Evolutionary conservation across 192 early-diverging fungal species (phyloP).

Genomic region (Kappamyces sp.): DNA sequence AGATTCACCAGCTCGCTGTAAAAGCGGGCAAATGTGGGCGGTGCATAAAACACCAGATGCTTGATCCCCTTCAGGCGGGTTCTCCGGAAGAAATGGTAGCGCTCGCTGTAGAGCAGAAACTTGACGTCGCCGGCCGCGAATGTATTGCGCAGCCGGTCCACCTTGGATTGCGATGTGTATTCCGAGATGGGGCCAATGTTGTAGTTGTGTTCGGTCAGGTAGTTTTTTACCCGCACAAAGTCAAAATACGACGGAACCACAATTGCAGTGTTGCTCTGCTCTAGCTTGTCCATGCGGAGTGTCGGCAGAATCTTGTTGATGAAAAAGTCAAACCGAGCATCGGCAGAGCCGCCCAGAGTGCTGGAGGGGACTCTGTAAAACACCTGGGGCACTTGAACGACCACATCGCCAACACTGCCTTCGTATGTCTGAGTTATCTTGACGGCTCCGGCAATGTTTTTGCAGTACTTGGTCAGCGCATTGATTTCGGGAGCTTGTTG

Average conservation of each 20-base stretch:
- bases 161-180: constrained; percentile 74
- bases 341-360: constrained; percentile 58
- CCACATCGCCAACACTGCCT: constrained; percentile 74
- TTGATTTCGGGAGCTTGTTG: constrained; percentile 90
- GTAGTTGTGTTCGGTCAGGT: constrained; percentile 68
- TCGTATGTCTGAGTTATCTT: constrained; percentile 32
- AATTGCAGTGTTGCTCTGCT: constrained; percentile 48
- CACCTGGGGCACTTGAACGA: constrained; percentile 69
- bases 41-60: constrained; percentile 83
- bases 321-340: constrained; percentile 83
- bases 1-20: constrained; percentile 88
- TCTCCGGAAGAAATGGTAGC: constrained; percentile 92
- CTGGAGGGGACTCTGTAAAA: constrained; percentile 68
- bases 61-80: constrained; percentile 76
- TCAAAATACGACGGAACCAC: constrained; percentile 96
- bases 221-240: constrained; percentile 89
- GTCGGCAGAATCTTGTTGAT: constrained; percentile 63
- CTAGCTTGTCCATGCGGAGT: constrained; percentile 35
- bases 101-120: constrained; percentile 84
- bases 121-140: constrained; percentile 77
- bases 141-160: constrained; percentile 65
- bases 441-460: constrained; percentile 59
- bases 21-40: constrained; percentile 79
- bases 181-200: constrained; percentile 80
- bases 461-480: constrained; percentile 54